Conservation (phyloP, 1,284 basidiomycete species). For the Sporisorium exsertum region DNA sequence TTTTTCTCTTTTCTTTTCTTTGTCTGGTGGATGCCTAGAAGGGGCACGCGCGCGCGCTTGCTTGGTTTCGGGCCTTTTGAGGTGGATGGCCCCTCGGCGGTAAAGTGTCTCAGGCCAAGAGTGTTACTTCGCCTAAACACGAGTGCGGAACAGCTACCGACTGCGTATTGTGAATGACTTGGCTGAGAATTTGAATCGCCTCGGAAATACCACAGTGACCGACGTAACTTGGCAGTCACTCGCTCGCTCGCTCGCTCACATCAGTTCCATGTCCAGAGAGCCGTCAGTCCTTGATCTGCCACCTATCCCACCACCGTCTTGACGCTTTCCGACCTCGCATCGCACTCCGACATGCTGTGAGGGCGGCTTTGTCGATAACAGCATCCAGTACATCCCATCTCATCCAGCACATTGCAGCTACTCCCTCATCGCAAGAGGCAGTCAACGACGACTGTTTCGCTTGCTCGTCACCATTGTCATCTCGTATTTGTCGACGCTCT, state of each 20-base stretch:
- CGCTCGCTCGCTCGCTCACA: neutral
- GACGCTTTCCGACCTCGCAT: neutral
- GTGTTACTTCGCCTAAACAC: slow-evolving; percentile 1
- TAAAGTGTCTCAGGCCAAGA: neutral
- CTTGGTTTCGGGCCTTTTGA: neutral
- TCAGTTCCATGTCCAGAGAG: neutral
- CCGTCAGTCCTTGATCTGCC: neutral
- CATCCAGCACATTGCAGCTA: neutral
- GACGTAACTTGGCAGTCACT: neutral
- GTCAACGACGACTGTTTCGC: neutral
- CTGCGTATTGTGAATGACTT: neutral
- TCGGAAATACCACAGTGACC: neutral
- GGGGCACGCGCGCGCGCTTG: neutral
- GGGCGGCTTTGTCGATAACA: slow-evolving; percentile 1
- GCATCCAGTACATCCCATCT: neutral
- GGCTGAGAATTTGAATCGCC: neutral
- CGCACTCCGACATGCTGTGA: neutral
- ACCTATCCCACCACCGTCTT: neutral
- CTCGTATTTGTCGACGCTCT: neutral
- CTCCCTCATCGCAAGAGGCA: neutral
- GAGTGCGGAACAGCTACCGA: neutral
- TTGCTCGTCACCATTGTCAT: neutral
- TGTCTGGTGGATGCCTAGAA: neutral
- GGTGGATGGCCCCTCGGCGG: slow-evolving; percentile 1
- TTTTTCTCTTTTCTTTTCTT: too few relatives aligned